phyloP scores from a whole-genome alignment of 768 basidiomycete genomes.

The Lactarius quietus region DNA sequence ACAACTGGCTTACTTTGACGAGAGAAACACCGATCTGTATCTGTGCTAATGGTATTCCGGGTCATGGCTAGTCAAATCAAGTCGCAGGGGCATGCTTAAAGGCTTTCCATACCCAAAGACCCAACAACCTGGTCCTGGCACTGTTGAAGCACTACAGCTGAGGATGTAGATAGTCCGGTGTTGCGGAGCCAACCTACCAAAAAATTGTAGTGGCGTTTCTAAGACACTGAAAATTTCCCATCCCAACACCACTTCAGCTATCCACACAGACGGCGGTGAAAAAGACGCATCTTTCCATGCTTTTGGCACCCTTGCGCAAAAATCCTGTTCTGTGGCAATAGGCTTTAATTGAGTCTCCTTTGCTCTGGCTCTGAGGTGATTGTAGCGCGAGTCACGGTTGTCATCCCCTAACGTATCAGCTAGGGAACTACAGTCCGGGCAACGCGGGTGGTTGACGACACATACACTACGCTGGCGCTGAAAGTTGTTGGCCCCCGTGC shows the following conservation, averaged over 20 bases:
- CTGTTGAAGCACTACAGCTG: not conserved
- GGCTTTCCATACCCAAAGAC: not conserved
- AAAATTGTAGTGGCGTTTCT: not conserved
- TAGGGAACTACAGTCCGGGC: not conserved
- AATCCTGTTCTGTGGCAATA: not conserved
- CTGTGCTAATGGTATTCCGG: not conserved
- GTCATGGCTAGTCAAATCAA: not conserved
- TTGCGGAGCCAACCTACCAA: not conserved
- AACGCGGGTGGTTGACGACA: not conserved
- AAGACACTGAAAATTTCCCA: not conserved
- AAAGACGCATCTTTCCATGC: not conserved
- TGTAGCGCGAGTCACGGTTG: not conserved
- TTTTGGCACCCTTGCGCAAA: not conserved
- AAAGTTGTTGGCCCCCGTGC: not conserved
- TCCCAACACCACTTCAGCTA: not conserved
- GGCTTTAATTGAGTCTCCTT: not conserved
- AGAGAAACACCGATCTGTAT: not conserved
- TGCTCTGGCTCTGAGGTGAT: not conserved
- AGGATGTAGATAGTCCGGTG: not conserved
- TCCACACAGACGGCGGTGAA: not conserved
- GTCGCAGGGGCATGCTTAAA: not conserved
- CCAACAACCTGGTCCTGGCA: not conserved
- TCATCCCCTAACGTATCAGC: not conserved
- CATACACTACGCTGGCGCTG: not conserved
- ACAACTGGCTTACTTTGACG: not conserved